Base-by-base conservation (phyloP, 495 filamentous ascomycete species). In the Pyronema domesticum region DNA sequence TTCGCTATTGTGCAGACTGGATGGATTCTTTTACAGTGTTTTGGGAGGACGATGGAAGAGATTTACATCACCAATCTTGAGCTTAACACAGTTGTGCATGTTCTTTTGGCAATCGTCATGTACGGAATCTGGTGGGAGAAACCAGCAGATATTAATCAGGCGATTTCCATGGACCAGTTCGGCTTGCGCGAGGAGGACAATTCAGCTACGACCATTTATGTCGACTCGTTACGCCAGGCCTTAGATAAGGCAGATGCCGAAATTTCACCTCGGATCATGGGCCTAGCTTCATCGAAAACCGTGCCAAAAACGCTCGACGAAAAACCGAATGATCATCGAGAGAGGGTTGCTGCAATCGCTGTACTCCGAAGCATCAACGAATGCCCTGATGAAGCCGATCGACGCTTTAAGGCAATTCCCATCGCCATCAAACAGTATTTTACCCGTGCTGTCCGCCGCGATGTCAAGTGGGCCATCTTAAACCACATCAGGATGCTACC, bases 111-210 rank as follows among this genome's bases (percentile, higher is more conserved):
- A 0, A 40, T 34, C 7, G 19, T 53, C 3, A 17, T 57, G 18
- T 51, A 57, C 37, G 8, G 14, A 0, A 15, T 57, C 6, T 57
- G 55, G 55, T 57, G 47, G 47, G 33, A 57, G 6, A 57, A 57
- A 30, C 55, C 47, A 4, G 18, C 39, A 2, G 55, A 57, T 52
- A 48, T 53, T 1, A 30, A 42, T 3, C 17, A 44, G 18, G 35
- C 54, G 3, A 13, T 17, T 3, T 13, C 39, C 2, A 42, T 42
- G 15, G 3, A 56, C 42, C 13, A 11, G 1, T 47, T 15, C 45
- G 13, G 39, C 6, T 42, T 13, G 11, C 11, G 15, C 3, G 39
- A 42, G 11, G 39, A 42, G 15, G 39, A 13, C 15, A 42, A 13
- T 6, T 42, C 39, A 6, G 11, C 15, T 7, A 17, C 39, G 39